Base-by-base conservation (phyloP, 2,329 filamentous ascomycete species). In the Cladophialophora bantiana region DNA sequence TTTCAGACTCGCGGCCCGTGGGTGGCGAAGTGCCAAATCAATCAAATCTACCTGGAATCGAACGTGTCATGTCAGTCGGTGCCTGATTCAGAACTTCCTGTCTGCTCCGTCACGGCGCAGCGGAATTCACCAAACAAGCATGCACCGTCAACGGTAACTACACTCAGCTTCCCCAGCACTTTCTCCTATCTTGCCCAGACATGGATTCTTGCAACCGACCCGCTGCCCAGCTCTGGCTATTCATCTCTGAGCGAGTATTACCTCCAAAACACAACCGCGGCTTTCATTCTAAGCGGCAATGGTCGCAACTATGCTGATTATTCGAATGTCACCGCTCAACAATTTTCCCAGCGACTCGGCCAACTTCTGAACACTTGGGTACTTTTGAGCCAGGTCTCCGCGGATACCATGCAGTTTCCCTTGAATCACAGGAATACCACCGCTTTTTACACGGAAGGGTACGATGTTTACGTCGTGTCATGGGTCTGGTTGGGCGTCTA, bases 331-430 rank as follows among this genome's bases (percentile, higher is more conserved):
- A 69, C 62, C 6, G 68, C 65, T 9, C 45, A 58, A 15, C 52
- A 70, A 50, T 60, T 72, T 31, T 69, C 68, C 15, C 64, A 63
- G 50, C 68, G 70, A 12, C 70, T 72, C 35, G 66, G 65, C 34
- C 68, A 67, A 45, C 63, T 72, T 2, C 38, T 68, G 15, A 72
- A 72, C 54, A 70, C 68, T 2, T 69, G 67, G 67, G 61, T 66
- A 3, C 50, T 69, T 40, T 64, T 42, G 20, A 36, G 60, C 20
- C 66, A 68, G 54, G 62, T 68, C 26, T 68, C 66, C 7, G 66
- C 66, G 3, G 42, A 65, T 35, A 59, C 52, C n/a, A 68, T 68
- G 66, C 15, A 38, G n/a, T 68, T 53, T 52, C 0, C 5, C 12
- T 20, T 68, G 42, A 42, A 59, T 42, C 32, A 52, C 35, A 58